Evolutionary conservation across 208 protist genomes (phyloP), one percentile per base, ranked within the genome.

Genomic region (Spironucleus salmonicida): DNA sequence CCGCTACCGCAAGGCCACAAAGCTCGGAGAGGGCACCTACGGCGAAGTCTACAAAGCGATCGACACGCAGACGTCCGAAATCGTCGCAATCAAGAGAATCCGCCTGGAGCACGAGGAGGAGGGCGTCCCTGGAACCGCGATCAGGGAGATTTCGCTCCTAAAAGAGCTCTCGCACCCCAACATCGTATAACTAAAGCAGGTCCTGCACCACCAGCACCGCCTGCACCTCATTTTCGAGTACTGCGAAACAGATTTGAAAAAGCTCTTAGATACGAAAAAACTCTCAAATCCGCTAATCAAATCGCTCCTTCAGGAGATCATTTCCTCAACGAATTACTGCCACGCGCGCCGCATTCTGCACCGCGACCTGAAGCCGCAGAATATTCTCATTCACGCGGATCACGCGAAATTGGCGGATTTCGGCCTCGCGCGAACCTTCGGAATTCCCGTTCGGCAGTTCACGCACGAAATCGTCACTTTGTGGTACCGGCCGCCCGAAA

Each of bases 401-500:
- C 23, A n/a, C 35, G 89, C 58, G 29, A 79, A 78, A 38, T 9
- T 82, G 0, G 76, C 32, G 0, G 79, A 82, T 67, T 81, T 79
- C 68, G 78, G 81, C 41, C 62, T 83, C 32, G 81, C 76, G 13
- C 1, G 81, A 41, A 71, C 69, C 45, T 80, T 80, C 64, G 45
- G 39, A 19, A 67, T 84, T 57, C 81, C 81, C 23, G 27, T 84
- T 40, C 40, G 76, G 19, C 4, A 74, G 23, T 84, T 83, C 40
- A 84, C 81, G 26, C 76, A 81, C 40, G 81, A 84, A 62, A 66
- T 84, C 26, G 67, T 82, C n/a, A 99, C 97, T 26, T 86, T 99
- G 15, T 99, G 96, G 96, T 99, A 99, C 82, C 87, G 97, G 58
- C 91, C 97, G 0, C 97, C 96, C n/a, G 96, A 99, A 82, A 93